phyloP scores from a whole-genome alignment of 164 flowering plant genomes.

The Annona cherimola region DNA sequence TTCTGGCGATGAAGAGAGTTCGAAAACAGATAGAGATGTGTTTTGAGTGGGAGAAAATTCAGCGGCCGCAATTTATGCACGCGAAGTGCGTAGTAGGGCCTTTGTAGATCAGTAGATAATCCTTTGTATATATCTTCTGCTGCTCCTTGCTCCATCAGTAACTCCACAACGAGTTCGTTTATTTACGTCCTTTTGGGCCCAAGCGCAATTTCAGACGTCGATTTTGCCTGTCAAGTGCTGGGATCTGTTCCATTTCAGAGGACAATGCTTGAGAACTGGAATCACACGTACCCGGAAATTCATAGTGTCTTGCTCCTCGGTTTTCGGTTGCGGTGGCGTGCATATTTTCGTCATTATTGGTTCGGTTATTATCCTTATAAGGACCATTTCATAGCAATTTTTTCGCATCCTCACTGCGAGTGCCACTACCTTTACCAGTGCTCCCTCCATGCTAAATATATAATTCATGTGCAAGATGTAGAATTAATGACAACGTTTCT shows the following conservation, averaged over 20 bases:
- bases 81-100: too few relatives aligned
- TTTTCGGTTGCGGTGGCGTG: not conserved
- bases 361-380: not conserved
- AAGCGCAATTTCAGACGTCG: not conserved
- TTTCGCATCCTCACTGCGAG: not conserved
- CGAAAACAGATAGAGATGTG: too few relatives aligned
- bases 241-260: not conserved
- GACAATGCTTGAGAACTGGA: not conserved
- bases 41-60: too few relatives aligned
- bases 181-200: not conserved
- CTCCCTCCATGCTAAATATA: too few relatives aligned
- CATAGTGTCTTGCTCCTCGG: not conserved
- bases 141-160: conserved; percentile 6
- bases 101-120: not conserved
- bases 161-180: not conserved
- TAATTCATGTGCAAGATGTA: too few relatives aligned
- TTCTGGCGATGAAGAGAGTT: too few relatives aligned
- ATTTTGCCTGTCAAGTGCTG: not conserved
- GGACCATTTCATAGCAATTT: too few relatives aligned
- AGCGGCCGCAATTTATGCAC: too few relatives aligned
- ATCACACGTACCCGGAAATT: not conserved
- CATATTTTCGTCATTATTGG: too few relatives aligned
- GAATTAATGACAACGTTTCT: too few relatives aligned
- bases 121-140: not conserved
- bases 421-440: too few relatives aligned